Conservation (phyloP, 164 flowering plant genomes). For the Nymphaea colorata region DNA sequence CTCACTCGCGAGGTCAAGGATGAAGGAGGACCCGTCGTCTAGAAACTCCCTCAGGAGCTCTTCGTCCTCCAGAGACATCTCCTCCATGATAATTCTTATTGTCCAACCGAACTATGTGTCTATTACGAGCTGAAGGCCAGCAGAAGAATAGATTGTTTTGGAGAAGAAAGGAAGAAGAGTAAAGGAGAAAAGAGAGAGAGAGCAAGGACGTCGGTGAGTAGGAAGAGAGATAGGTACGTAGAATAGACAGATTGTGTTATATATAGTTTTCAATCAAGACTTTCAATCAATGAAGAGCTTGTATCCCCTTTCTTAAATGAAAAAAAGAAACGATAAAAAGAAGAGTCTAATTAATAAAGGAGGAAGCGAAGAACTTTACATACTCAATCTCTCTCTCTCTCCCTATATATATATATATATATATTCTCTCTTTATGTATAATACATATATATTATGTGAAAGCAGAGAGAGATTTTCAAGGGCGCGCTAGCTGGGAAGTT, state of each 20-base stretch:
- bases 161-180: not conserved
- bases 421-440: not conserved
- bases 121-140: too few species aligned
- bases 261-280: too few species aligned
- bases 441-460: not conserved
- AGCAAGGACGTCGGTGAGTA: not conserved
- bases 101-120: too few species aligned
- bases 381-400: not conserved
- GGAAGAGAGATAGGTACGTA: conserved; percentile 1
- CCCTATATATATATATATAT: conserved; percentile 1
- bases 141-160: not conserved
- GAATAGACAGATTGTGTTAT: not conserved
- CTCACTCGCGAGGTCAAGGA: conserved; percentile 17
- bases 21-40: conserved; percentile 39
- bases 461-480: not conserved
- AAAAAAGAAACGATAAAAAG: not conserved
- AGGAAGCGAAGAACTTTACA: not conserved
- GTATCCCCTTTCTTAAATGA: not conserved
- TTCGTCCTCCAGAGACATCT: conserved; percentile 5
- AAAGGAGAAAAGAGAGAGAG: conserved; percentile 6
- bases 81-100: not conserved
- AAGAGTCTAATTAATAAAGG: not conserved
- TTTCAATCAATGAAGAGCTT: not conserved
- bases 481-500: too few species aligned
- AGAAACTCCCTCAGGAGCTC: conserved; percentile 53